Evolutionary conservation across 495 filamentous ascomycete genomes (phyloP).

Genomic region (Neurospora cerealis): DNA sequence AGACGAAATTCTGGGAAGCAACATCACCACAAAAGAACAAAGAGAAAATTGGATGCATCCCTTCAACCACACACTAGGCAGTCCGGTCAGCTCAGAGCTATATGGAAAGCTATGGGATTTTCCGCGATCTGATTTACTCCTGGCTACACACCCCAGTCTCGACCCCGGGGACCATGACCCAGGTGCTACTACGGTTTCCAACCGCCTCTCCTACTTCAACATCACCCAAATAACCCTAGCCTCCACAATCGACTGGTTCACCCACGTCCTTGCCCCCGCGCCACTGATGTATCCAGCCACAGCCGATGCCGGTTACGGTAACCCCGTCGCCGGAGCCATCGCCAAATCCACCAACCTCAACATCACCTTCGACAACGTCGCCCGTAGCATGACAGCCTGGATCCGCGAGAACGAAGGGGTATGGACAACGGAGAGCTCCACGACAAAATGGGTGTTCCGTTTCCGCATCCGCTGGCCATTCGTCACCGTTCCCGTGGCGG

Average conservation of each 20-base stretch:
- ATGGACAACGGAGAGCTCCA: neutral
- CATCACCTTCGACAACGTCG: neutral
- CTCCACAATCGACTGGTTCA: neutral
- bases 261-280: neutral
- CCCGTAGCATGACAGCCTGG: neutral
- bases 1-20: neutral
- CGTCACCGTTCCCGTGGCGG: neutral
- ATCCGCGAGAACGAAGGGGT: neutral
- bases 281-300: neutral
- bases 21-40: neutral
- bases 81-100: neutral
- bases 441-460: neutral
- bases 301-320: neutral
- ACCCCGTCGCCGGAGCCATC: neutral
- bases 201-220: neutral
- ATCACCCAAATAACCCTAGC: neutral
- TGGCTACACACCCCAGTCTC: neutral
- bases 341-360: neutral
- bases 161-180: neutral
- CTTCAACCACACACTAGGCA: neutral
- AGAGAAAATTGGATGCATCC: neutral
- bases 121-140: neutral
- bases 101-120: neutral
- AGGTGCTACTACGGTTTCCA: neutral
- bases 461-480: neutral